phyloP scores from a whole-genome alignment of 176 grass and related monocot species.

The Eleusine indica region DNA sequence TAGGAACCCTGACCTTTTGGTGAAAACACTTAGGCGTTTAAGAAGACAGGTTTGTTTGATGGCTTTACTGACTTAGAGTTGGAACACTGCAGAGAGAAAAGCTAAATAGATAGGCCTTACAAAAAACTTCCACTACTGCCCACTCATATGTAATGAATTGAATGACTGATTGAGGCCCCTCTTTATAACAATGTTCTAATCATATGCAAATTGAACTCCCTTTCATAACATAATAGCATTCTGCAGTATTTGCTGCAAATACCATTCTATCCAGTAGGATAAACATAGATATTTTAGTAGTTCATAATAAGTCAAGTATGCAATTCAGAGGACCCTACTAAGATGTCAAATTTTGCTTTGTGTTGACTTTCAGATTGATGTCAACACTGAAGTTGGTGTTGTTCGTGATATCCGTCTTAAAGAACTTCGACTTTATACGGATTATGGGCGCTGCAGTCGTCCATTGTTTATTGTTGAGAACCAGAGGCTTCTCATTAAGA shows the following conservation, averaged over 20 bases:
- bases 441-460: constrained; percentile 96
- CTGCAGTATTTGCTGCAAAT: neutral
- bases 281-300: constrained; percentile 9
- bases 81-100: neutral
- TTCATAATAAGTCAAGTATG: neutral
- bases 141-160: neutral
- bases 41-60: constrained; percentile 76
- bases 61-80: constrained; percentile 5
- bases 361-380: constrained; percentile 74
- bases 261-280: neutral
- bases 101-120: neutral
- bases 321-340: neutral
- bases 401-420: constrained; percentile 94
- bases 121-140: neutral
- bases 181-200: neutral
- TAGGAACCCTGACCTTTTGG: constrained; percentile 80
- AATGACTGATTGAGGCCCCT: neutral
- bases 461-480: constrained; percentile 96
- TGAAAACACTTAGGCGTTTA: constrained; percentile 80
- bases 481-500: constrained; percentile 93
- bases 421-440: constrained; percentile 93
- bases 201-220: neutral
- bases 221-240: neutral
- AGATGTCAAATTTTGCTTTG: constrained; percentile 29
- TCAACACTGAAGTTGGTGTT: constrained; percentile 99